These are phyloP conservation scores for Forsythia suspensa DNA, from an alignment of 257 asterid species.

Conservation along the genomic window DNA sequence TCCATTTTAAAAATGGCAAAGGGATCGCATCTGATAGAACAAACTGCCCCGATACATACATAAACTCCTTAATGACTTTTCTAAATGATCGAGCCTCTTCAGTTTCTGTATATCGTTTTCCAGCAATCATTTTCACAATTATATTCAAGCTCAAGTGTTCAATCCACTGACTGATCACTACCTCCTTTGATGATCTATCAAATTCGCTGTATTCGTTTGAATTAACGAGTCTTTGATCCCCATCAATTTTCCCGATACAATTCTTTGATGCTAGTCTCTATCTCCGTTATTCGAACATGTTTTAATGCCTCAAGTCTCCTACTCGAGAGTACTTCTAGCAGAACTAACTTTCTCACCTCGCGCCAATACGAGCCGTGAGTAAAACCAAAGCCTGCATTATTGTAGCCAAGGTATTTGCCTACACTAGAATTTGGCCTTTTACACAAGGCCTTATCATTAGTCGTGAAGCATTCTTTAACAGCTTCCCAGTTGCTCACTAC, in stretches of 20 bases:
- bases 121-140: constrained; percentile 41
- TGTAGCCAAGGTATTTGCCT: constrained; percentile 46
- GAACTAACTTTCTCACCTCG: constrained; percentile 42
- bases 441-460: constrained; percentile 41
- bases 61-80: constrained; percentile 33
- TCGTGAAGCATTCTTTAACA: constrained; percentile 57
- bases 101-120: constrained; percentile 30
- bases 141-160: constrained; percentile 37
- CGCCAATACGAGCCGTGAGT: constrained; percentile 53
- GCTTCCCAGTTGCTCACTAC: constrained; percentile 52
- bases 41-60: constrained; percentile 36
- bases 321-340: constrained; percentile 44
- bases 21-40: constrained; percentile 42
- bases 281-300: constrained; percentile 36
- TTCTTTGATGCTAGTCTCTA: constrained; percentile 11
- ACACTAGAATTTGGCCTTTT: constrained; percentile 37
- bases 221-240: neutral
- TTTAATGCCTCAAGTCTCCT: constrained; percentile 43
- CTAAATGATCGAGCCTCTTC: constrained; percentile 26
- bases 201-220: neutral
- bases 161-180: constrained; percentile 42
- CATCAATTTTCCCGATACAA: neutral
- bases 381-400: constrained; percentile 44
- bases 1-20: constrained; percentile 31
- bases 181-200: constrained; percentile 6